Evolutionary conservation across 1,284 basidiomycete genomes (phyloP), one percentile per base, ranked within the genome.

Genomic region (Tremellales sp.): DNA sequence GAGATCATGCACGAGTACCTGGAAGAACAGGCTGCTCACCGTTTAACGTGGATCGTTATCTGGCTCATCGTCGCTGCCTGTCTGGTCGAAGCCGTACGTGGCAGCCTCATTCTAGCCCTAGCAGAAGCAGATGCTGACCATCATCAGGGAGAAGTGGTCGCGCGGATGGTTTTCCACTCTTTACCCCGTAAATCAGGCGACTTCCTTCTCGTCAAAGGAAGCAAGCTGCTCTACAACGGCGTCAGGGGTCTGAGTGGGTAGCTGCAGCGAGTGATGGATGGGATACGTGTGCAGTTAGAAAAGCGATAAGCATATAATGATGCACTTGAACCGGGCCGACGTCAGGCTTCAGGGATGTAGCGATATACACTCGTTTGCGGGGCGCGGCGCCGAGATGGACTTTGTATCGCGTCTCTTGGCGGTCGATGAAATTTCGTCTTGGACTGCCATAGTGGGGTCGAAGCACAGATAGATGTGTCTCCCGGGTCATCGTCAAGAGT

Each of bases 1-100:
- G 87, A 89, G 57, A 88, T 89, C 46, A 94, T 97, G 57, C 93
- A 96, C 66, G 90, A 94, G 62, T 90, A 96, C 67, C 75, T 96
- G 46, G 93, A 92, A 65, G 88, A 87, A 61, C 84, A 82, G 42
- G 89, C 89, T 8, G 94, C 93, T 86, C 84, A 90, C 61, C 78
- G 88, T n/a, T 89, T 93, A 61, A 92, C 89, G 3, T 91, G 89
- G 89, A 89, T 94, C 58, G 84, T 97, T 56, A 97, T 97, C 61
- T 93, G 89, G 83, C 78, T 97, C 35, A 96, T 96, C 64, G 84
- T 92, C 19, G 84, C 86, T 1, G 91, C 89, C 4, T 86, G 87
- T 68, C 71, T 93, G 17, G 90, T 70, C 4, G 70, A 64, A 51
- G 48, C 58, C 27, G 65, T 62, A 48, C 46, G 61, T 60, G 27